These are phyloP conservation scores for Monilinia fructigena DNA, from an alignment of 2,329 filamentous ascomycete genomes.

Conservation along the genomic window DNA sequence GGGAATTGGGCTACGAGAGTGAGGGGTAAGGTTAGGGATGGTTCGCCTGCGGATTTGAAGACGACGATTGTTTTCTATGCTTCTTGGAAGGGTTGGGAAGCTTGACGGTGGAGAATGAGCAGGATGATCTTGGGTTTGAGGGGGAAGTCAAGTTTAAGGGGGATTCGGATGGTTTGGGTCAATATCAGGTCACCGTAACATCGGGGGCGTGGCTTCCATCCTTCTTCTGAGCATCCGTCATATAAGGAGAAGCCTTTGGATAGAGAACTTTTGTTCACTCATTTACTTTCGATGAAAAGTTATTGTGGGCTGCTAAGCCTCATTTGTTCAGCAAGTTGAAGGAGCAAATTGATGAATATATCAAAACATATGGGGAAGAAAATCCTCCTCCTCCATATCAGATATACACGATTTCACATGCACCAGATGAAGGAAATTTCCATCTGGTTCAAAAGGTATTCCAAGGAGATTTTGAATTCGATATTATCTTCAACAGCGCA, in stretches of 20 bases:
- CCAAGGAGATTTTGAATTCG: slow-evolving; percentile 86
- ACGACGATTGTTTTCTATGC: slow-evolving; percentile 82
- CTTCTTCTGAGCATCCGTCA: slow-evolving; percentile 63
- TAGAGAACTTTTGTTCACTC: slow-evolving; percentile 74
- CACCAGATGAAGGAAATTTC: slow-evolving; percentile 69
- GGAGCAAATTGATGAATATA: slow-evolving; percentile 57
- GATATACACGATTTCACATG: slow-evolving; percentile 74
- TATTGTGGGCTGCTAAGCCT: slow-evolving; percentile 81
- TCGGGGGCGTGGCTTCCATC: slow-evolving; percentile 65
- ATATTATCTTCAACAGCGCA: slow-evolving; percentile 82
- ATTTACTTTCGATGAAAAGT: slow-evolving; percentile 61
- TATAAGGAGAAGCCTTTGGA: slow-evolving; percentile 69
- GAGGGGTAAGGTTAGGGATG: slow-evolving; percentile 73
- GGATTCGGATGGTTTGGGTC: slow-evolving; percentile 67
- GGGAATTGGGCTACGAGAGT: slow-evolving; percentile 92
- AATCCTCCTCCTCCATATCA: slow-evolving; percentile 80
- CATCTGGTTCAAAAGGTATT: slow-evolving; percentile 92
- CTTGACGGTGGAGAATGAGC: slow-evolving; percentile 57
- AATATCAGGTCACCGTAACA: slow-evolving; percentile 77
- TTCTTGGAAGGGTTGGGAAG: slow-evolving; percentile 72
- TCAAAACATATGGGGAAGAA: slow-evolving; percentile 59
- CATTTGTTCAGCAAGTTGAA: slow-evolving; percentile 64
- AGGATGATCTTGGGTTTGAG: slow-evolving; percentile 54
- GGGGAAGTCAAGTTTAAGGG: slow-evolving; percentile 70
- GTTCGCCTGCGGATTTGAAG: slow-evolving; percentile 64